phyloP scores from a whole-genome alignment of 345 rosid species.

The Odontarrhena argentea region DNA sequence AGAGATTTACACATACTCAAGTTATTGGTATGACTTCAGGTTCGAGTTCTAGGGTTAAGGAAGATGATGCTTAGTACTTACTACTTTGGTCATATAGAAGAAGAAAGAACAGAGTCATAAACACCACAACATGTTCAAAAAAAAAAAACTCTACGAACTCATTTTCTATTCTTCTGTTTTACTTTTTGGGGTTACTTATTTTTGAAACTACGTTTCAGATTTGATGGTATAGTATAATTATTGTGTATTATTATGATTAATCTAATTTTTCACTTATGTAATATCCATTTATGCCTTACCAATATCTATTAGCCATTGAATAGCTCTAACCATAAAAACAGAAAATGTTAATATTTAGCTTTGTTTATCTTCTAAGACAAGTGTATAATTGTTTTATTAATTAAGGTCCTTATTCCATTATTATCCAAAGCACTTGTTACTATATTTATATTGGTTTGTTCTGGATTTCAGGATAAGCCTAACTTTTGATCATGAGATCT shows the following conservation, averaged over 20 bases:
- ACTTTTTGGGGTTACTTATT: constrained; percentile 40
- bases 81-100: constrained; percentile 37
- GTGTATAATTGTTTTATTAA: background rate
- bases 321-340: background rate
- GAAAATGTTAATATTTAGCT: background rate
- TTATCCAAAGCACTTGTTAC: background rate
- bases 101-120: constrained; percentile 35
- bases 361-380: background rate
- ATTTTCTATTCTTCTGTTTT: constrained; percentile 1
- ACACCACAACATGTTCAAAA: constrained; percentile 33
- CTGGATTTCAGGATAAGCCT: constrained; percentile 14
- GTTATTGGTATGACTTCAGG: constrained; percentile 88
- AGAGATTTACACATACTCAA: constrained; percentile 82
- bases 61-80: constrained; percentile 54
- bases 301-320: constrained; percentile 31
- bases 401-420: background rate
- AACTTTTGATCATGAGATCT: constrained; percentile 22
- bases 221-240: constrained; percentile 51
- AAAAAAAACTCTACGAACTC: constrained; percentile 27
- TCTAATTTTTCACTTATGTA: constrained; percentile 41
- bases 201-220: constrained; percentile 44
- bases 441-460: constrained; percentile 18
- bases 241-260: constrained; percentile 45
- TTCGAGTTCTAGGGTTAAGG: constrained; percentile 73
- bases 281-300: constrained; percentile 18